These are phyloP conservation scores for Metarhizium robertsii DNA, from an alignment of 2,329 filamentous ascomycete species.

Conservation along the genomic window DNA sequence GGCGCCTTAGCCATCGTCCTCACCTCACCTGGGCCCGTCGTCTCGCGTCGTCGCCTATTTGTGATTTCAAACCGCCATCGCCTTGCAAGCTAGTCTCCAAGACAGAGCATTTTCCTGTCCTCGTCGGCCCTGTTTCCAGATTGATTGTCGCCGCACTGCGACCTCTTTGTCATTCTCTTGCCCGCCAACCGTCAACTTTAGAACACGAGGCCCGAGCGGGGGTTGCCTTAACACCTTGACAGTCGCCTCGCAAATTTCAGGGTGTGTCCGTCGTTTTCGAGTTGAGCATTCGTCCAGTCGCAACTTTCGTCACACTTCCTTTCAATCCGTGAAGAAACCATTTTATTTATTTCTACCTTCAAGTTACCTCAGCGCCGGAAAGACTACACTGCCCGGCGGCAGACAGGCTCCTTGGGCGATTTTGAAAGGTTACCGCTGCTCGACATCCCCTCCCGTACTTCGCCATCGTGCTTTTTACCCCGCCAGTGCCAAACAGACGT, in stretches of 20 bases:
- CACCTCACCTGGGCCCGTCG: not conserved
- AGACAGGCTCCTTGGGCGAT: not conserved
- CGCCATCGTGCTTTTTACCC: not conserved
- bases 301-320: not conserved
- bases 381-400: not conserved
- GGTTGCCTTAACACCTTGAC: conserved; percentile 1
- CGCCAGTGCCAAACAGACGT: not conserved
- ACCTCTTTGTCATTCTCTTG: not conserved
- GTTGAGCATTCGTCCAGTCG: conserved; percentile 2
- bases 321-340: not conserved
- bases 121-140: not conserved
- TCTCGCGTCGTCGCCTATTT: not conserved
- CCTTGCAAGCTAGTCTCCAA: not conserved
- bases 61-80: not conserved
- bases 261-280: conserved; percentile 1
- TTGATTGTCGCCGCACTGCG: not conserved
- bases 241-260: conserved; percentile 3
- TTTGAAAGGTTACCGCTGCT: not conserved
- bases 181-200: not conserved
- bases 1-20: not conserved
- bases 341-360: not conserved
- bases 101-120: not conserved
- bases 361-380: not conserved
- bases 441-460: not conserved
- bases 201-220: conserved; percentile 8